Evolutionary conservation across 805 yeast species (phyloP).

Genomic region (Wickerhamomyces canadensis): DNA sequence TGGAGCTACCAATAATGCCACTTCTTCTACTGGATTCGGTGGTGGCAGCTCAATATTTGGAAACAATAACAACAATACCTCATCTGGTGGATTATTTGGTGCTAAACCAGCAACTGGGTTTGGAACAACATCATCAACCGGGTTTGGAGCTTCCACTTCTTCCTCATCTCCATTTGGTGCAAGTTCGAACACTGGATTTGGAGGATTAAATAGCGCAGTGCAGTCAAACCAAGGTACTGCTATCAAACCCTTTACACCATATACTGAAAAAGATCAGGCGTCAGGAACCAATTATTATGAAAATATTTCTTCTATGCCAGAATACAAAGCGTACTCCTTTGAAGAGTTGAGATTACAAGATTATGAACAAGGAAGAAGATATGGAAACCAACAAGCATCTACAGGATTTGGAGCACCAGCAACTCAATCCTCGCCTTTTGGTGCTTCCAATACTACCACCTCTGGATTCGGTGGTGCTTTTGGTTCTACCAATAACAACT

Average conservation of each 20-base stretch:
- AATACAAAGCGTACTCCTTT: conserved; percentile 71
- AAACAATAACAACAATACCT: conserved; percentile 3
- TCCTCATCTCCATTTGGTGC: conserved; percentile 17
- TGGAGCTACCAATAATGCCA: conserved; percentile 11
- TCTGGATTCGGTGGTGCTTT: conserved; percentile 27
- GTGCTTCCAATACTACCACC: conserved; percentile 21
- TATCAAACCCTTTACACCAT: conserved; percentile 61
- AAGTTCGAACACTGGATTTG: conserved; percentile 19
- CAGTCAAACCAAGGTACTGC: conserved; percentile 60
- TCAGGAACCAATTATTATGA: conserved; percentile 58
- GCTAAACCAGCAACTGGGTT: conserved; percentile 20
- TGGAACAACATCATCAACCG: no score
- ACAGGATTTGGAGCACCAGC: not conserved
- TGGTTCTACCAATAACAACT: conserved; percentile 32
- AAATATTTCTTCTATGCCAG: conserved; percentile 84
- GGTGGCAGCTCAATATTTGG: conserved; percentile 1
- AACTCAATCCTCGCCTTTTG: conserved; percentile 18
- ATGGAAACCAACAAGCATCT: conserved; percentile 35
- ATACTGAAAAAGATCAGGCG: conserved; percentile 65
- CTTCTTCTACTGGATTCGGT: conserved; percentile 24
- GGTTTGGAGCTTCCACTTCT: conserved; percentile 23
- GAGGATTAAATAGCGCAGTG: conserved; percentile 20
- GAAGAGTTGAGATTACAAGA: conserved; percentile 91
- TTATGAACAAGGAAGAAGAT: conserved; percentile 67
- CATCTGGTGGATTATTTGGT: conserved; percentile 26